A percentile compares a stretch with the other conserved stretches of the same genome.
These are phyloP conservation scores for Amanita rubescens DNA, from an alignment of 768 basidiomycete genomes.

Conservation along the genomic window DNA sequence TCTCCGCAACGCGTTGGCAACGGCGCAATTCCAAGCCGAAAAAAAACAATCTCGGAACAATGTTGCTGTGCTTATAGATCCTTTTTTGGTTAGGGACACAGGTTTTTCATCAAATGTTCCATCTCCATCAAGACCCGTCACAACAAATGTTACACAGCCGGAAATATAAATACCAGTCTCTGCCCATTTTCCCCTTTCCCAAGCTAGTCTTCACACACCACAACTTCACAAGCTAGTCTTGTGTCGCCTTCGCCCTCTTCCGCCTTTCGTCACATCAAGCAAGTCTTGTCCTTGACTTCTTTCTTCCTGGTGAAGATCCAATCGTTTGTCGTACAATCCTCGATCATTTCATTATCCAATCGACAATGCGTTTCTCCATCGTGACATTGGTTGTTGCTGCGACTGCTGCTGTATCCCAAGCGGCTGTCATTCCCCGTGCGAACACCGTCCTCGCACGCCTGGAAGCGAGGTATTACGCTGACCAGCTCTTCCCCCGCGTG, in stretches of 20 bases:
- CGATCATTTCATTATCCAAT: not conserved
- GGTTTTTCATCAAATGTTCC: conserved; percentile 3
- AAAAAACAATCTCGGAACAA: not conserved
- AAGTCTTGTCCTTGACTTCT: conserved; percentile 8
- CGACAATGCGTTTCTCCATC: conserved; percentile 23
- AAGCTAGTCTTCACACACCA: conserved; percentile 30
- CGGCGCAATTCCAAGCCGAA: not conserved
- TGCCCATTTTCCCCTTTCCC: not conserved
- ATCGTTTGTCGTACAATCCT: conserved; percentile 8
- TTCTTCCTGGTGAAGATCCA: conserved; percentile 21
- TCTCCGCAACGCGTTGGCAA: too few species aligned
- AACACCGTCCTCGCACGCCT: conserved; percentile 13
- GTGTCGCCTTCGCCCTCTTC: conserved; percentile 17
- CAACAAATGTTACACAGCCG: not conserved
- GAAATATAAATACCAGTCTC: conserved; percentile 2
- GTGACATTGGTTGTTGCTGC: conserved; percentile 12
- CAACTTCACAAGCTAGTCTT: conserved; percentile 27
- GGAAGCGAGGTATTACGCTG: conserved; percentile 18
- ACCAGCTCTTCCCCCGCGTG: conserved; percentile 14
- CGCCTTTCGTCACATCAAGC: not conserved
- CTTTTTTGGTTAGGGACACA: not conserved
- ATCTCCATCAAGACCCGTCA: conserved; percentile 12
- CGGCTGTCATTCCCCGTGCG: conserved; percentile 21
- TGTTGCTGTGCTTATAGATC: not conserved
- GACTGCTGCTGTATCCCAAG: conserved; percentile 18